Percentiles rank a stretch among this genome's conserved stretches.
Conservation (phyloP, 257 asterid genomes). For the Eucommia ulmoides region DNA sequence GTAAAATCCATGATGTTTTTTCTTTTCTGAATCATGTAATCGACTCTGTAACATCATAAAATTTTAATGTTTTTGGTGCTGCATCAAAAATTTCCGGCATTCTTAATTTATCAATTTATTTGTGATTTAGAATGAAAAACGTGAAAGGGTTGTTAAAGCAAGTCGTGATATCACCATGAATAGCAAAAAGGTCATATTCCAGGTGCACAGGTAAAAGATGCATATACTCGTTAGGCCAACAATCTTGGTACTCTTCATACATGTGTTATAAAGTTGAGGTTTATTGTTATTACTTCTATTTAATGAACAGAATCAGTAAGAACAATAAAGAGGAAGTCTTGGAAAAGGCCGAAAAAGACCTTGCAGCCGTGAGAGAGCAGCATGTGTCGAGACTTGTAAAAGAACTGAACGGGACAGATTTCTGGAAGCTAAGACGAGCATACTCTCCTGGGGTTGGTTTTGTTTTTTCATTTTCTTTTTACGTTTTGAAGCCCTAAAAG, state of each 20-base stretch:
- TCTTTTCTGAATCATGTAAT: no score
- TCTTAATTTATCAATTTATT: no score
- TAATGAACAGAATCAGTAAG: constrained; percentile 66
- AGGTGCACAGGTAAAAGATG: constrained; percentile 86
- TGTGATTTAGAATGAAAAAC: constrained; percentile 62
- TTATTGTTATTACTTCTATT: no score
- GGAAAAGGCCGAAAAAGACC: constrained; percentile 70
- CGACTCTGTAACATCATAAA: no score
- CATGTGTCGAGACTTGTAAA: constrained; percentile 54
- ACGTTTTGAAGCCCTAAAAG: no score
- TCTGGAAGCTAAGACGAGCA: constrained; percentile 92
- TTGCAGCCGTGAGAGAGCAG: constrained; percentile 60
- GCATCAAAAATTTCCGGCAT: no score
- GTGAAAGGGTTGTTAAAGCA: constrained; percentile 90
- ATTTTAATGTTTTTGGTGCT: no score
- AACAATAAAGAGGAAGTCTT: constrained; percentile 65
- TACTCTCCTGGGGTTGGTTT: constrained; percentile 83
- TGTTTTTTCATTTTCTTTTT: constrained; percentile 9
- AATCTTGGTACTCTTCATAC: no score
- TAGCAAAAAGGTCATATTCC: constrained; percentile 92
- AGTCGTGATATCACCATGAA: constrained; percentile 90
- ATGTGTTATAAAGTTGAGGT: no score
- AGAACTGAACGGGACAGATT: constrained; percentile 83
- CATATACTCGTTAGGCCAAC: no score
- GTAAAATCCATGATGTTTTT: no score